These are phyloP conservation scores for Punica granatum DNA, from an alignment of 345 rosid species.

Conservation along the genomic window DNA sequence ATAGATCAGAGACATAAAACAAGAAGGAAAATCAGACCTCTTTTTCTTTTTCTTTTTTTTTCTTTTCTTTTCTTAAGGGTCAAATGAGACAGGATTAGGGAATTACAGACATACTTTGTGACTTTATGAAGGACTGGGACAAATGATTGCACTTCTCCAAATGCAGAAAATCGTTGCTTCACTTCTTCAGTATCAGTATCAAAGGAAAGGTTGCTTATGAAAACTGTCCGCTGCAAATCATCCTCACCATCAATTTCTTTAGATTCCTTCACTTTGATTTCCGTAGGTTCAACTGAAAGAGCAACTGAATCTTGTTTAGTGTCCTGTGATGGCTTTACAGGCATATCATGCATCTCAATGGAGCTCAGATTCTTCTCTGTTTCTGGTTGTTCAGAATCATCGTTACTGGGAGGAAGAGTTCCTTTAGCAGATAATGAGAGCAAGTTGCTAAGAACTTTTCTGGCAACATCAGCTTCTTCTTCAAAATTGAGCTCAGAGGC, in stretches of 20 bases:
- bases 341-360: slow-evolving; percentile 17
- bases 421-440: slow-evolving; percentile 37
- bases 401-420: slow-evolving; percentile 25
- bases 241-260: slow-evolving; percentile 40
- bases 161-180: slow-evolving; percentile 59
- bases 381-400: slow-evolving; percentile 22
- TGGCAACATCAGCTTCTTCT: slow-evolving; percentile 63
- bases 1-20: background rate
- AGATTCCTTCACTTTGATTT: slow-evolving; percentile 24
- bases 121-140: slow-evolving; percentile 72
- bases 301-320: slow-evolving; percentile 20
- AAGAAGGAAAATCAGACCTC: background rate
- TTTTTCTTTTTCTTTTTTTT: too few species aligned
- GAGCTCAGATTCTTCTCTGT: slow-evolving; percentile 21
- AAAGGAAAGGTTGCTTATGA: slow-evolving; percentile 82
- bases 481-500: slow-evolving; percentile 48
- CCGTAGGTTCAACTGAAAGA: slow-evolving; percentile 30
- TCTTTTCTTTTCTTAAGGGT: too few species aligned
- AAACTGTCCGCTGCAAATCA: slow-evolving; percentile 63
- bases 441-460: slow-evolving; percentile 65
- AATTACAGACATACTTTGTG: slow-evolving; percentile 53
- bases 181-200: slow-evolving; percentile 63
- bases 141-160: slow-evolving; percentile 70
- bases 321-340: slow-evolving; percentile 23
- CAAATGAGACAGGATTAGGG: slow-evolving; percentile 4